Evolutionary conservation across 345 rosid genomes (phyloP).

Genomic region (Carallia brachiata): DNA sequence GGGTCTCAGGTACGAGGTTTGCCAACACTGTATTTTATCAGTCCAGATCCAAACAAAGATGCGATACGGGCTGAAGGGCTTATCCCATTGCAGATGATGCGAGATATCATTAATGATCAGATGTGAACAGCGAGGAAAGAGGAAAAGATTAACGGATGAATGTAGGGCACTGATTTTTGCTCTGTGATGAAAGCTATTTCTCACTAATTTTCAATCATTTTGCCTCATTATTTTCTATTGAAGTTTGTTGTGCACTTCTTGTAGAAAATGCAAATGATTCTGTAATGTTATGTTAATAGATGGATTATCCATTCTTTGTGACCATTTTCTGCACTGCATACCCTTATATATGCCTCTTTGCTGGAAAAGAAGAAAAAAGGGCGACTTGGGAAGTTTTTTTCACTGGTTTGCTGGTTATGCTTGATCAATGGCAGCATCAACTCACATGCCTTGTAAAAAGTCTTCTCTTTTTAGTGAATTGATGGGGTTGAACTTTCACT

Average conservation of each 20-base stretch:
- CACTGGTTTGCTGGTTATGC: too few relatives aligned
- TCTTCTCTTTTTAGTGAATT: too few relatives aligned
- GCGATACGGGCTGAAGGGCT: slow-evolving; percentile 94
- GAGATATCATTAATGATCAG: slow-evolving; percentile 73
- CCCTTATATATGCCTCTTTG: background rate
- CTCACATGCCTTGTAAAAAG: too few relatives aligned
- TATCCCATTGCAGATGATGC: slow-evolving; percentile 86
- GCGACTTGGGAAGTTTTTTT: too few relatives aligned
- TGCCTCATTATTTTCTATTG: background rate
- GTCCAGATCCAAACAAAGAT: slow-evolving; percentile 82
- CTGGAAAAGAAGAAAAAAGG: too few relatives aligned
- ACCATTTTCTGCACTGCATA: background rate
- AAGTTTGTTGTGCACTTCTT: background rate
- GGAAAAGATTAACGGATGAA: background rate
- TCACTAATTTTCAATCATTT: background rate
- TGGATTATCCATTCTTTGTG: too few relatives aligned
- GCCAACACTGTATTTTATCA: slow-evolving; percentile 80
- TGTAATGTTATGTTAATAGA: background rate
- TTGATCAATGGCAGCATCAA: too few relatives aligned
- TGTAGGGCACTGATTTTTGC: background rate
- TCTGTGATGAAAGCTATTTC: too few relatives aligned
- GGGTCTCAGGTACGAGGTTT: slow-evolving; percentile 76
- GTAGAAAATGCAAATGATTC: background rate
- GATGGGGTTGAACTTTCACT: too few relatives aligned
- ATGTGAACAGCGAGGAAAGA: slow-evolving; percentile 52